Evolutionary conservation across 768 basidiomycete species (phyloP).

Genomic region (Macrolepiota dolichaula): DNA sequence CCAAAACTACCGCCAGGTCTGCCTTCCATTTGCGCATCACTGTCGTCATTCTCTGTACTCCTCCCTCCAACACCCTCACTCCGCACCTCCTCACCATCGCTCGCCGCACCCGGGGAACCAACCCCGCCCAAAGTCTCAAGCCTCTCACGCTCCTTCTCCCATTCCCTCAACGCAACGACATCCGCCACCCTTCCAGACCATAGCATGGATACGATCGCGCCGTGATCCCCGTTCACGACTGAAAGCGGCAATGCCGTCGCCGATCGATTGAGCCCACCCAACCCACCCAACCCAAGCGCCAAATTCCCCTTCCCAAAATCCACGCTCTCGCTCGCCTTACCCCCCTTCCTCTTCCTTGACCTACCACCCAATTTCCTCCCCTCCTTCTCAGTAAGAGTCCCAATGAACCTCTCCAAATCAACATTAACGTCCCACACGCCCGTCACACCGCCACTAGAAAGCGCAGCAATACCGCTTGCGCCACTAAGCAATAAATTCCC

Average conservation of each 20-base stretch:
- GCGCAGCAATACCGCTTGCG: slow-evolving; percentile 22
- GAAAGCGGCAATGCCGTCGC: slow-evolving; percentile 16
- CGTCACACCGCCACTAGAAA: slow-evolving; percentile 19
- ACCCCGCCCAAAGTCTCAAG: neutral
- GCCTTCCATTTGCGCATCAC: slow-evolving; percentile 6
- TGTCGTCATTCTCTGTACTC: slow-evolving; percentile 24
- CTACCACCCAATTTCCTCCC: slow-evolving; percentile 4
- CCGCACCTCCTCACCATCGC: slow-evolving; percentile 38
- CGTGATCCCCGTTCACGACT: slow-evolving; percentile 18
- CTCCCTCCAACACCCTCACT: slow-evolving; percentile 33
- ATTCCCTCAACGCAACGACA: slow-evolving; percentile 35
- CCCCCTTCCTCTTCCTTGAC: slow-evolving; percentile 12
- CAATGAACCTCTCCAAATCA: slow-evolving; percentile 53
- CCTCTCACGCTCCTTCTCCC: slow-evolving; percentile 21
- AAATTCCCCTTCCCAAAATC: slow-evolving; percentile 42
- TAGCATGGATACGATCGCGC: slow-evolving; percentile 22
- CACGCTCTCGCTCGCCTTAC: slow-evolving; percentile 30
- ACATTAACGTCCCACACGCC: slow-evolving; percentile 41
- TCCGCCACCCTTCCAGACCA: slow-evolving; percentile 42
- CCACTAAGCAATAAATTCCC: slow-evolving; percentile 34
- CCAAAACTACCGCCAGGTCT: slow-evolving; percentile 20
- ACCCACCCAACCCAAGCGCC: slow-evolving; percentile 26
- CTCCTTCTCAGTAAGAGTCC: slow-evolving; percentile 30
- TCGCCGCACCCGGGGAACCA: slow-evolving; percentile 25
- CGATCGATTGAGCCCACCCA: slow-evolving; percentile 14